A percentile compares a stretch with the other conserved stretches of the same genome.
Conservation (phyloP, 352 stramenopile genomes). For the Globisporangium cystogenes region DNA sequence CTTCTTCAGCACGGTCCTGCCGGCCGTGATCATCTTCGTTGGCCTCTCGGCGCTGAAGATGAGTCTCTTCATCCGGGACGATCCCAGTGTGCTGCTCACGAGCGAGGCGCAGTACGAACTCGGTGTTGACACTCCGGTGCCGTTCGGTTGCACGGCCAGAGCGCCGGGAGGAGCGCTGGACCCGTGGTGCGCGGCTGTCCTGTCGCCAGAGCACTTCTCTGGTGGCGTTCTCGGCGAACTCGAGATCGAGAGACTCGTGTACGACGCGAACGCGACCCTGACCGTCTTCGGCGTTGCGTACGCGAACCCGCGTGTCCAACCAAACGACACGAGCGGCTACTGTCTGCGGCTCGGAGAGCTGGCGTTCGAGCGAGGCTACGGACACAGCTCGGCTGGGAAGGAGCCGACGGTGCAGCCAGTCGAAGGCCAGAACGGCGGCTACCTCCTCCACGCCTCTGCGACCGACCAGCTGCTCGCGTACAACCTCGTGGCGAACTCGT, state of each 20-base stretch:
- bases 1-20: conserved; percentile 68
- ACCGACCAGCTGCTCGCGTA: conserved; percentile 39
- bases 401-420: conserved; percentile 2
- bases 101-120: conserved; percentile 24
- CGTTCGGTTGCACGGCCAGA: conserved; percentile 33
- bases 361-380: conserved; percentile 43
- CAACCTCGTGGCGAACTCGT: conserved; percentile 59
- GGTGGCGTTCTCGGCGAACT: conserved; percentile 25
- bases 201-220: conserved; percentile 20
- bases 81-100: conserved; percentile 38
- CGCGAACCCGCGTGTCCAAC: conserved; percentile 22
- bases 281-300: conserved; percentile 56
- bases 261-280: conserved; percentile 21
- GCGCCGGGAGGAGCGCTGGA: neutral
- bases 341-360: conserved; percentile 53
- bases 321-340: conserved; percentile 49
- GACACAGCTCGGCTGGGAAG: conserved; percentile 13
- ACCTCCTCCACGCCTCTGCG: conserved; percentile 37
- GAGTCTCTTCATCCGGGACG: conserved; percentile 41
- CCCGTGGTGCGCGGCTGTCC: conserved; percentile 15
- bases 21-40: conserved; percentile 57
- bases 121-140: conserved; percentile 28
- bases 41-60: conserved; percentile 54
- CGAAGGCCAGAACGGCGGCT: conserved; percentile 45
- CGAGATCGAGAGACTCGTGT: conserved; percentile 28